Evolutionary conservation across 345 rosid species (phyloP).

Genomic region (Ceriops zippeliana): DNA sequence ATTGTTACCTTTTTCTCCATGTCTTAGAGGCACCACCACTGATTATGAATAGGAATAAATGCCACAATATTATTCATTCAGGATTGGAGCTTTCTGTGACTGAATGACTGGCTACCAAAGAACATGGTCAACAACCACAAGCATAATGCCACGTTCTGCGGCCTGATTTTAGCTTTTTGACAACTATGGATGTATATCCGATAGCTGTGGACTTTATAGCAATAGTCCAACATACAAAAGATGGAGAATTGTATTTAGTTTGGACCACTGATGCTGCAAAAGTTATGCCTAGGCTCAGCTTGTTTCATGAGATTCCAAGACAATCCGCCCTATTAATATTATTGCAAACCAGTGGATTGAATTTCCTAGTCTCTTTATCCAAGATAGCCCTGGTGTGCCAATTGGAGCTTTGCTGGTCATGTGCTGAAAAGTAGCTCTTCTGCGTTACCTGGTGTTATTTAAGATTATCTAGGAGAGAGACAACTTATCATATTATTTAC

Average conservation of each 20-base stretch:
- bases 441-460: too few species aligned
- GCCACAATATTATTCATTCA: conserved; percentile 26
- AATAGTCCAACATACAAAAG: conserved; percentile 21
- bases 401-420: too few species aligned
- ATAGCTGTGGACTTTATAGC: conserved; percentile 26
- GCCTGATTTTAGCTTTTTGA: conserved; percentile 19
- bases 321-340: neutral
- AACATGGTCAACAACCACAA: conserved; percentile 29
- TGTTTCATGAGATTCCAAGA: neutral
- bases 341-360: neutral
- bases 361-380: too few species aligned
- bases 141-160: conserved; percentile 41
- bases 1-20: conserved; percentile 15
- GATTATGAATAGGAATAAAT: conserved; percentile 51
- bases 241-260: conserved; percentile 4
- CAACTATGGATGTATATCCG: conserved; percentile 3
- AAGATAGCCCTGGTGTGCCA: too few species aligned
- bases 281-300: neutral
- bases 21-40: conserved; percentile 51
- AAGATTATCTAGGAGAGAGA: too few species aligned
- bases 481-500: too few species aligned
- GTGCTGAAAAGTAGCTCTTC: neutral
- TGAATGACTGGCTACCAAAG: conserved; percentile 10
- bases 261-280: conserved; percentile 6
- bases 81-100: conserved; percentile 26